Conservation (phyloP, 179 eudicot genomes). For the Vitellaria paradoxa region DNA sequence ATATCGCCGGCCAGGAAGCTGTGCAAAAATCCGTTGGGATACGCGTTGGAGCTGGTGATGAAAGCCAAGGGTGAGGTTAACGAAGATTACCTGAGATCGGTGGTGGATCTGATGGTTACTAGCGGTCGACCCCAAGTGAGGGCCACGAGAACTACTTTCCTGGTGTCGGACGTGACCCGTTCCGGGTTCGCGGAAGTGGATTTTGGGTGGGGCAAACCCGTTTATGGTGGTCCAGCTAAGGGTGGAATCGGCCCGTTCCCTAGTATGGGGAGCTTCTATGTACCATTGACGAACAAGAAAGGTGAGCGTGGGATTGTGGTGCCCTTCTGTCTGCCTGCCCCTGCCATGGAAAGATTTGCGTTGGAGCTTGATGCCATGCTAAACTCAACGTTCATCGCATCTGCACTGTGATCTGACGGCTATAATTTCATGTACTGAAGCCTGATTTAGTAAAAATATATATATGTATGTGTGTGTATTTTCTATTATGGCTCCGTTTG, state of each 20-base stretch:
- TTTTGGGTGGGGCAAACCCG: conserved; percentile 75
- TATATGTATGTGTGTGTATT: too few relatives aligned
- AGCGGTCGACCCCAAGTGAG: conserved; percentile 47
- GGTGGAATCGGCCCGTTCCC: conserved; percentile 48
- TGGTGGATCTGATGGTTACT: conserved; percentile 53
- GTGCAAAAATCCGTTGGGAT: conserved; percentile 27
- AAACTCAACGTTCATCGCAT: too few relatives aligned
- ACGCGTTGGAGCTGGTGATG: conserved; percentile 37
- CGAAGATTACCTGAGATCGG: conserved; percentile 54
- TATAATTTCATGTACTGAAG: too few relatives aligned
- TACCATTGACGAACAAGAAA: conserved; percentile 42
- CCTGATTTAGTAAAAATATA: too few relatives aligned
- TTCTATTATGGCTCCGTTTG: too few relatives aligned
- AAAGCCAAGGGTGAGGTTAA: conserved; percentile 38
- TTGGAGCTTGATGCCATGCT: conserved; percentile 28
- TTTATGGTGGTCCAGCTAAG: conserved; percentile 57
- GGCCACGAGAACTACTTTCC: too few relatives aligned
- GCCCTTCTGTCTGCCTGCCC: conserved; percentile 43
- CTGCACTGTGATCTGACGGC: too few relatives aligned
- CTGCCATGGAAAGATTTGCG: conserved; percentile 41
- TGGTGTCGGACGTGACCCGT: conserved; percentile 61
- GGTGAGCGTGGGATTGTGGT: conserved; percentile 50
- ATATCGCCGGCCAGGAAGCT: conserved; percentile 28
- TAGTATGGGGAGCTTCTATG: conserved; percentile 45
- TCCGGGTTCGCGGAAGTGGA: conserved; percentile 53